phyloP scores from a whole-genome alignment of 2,329 filamentous ascomycete genomes.

The Amesomyces nigricolor region DNA sequence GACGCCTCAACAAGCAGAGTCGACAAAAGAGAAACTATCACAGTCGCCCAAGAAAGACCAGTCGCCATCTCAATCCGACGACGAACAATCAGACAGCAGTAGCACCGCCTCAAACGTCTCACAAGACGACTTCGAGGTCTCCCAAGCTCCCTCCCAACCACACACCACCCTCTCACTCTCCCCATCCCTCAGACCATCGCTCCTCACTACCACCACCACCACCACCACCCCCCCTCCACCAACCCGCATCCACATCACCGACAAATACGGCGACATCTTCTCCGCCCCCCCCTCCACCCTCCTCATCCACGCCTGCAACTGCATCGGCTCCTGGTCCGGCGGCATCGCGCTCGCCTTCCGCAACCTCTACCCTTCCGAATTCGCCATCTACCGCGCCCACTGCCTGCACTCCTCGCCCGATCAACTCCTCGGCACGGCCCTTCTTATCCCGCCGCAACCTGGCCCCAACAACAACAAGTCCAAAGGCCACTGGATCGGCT shows the following conservation, averaged over 20 bases:
- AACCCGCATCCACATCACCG: constrained; percentile 11
- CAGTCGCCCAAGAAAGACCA: too few relatives aligned
- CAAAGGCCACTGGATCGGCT: constrained; percentile 18
- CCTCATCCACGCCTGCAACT: constrained; percentile 27
- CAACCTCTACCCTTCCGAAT: constrained; percentile 16
- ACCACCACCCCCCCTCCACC: not conserved
- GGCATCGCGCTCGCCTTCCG: constrained; percentile 21
- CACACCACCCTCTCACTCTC: not conserved
- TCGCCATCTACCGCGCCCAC: constrained; percentile 15
- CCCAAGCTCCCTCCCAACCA: not conserved
- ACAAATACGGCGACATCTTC: constrained; percentile 20
- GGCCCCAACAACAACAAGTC: not conserved
- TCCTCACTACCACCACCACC: not conserved
- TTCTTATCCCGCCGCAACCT: constrained; percentile 20
- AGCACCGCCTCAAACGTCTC: too few relatives aligned
- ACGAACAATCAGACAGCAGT: too few relatives aligned
- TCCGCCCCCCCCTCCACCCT: constrained; percentile 16
- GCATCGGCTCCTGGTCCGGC: constrained; percentile 20
- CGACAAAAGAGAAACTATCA: not conserved
- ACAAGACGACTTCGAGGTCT: too few relatives aligned
- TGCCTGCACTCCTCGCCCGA: constrained; percentile 14
- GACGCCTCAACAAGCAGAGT: too few relatives aligned
- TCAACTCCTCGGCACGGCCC: constrained; percentile 18
- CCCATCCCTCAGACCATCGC: not conserved
- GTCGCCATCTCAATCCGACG: too few relatives aligned